phyloP scores from a whole-genome alignment of 2,329 filamentous ascomycete species.

The Colletotrichum sp. region DNA sequence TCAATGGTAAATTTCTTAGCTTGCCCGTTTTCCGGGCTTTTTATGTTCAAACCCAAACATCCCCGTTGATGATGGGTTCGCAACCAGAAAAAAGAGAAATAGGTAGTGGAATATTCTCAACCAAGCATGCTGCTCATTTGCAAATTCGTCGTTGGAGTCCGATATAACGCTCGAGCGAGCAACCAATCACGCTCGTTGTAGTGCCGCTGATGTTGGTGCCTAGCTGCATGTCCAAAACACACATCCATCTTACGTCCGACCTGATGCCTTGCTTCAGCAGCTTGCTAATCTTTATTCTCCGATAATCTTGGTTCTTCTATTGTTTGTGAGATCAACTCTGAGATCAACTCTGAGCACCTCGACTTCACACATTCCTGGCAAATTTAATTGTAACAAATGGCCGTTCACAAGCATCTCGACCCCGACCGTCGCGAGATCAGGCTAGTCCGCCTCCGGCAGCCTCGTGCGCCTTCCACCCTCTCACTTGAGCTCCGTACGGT shows the following conservation, averaged over 20 bases:
- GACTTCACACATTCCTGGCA: accelerated
- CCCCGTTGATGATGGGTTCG: accelerated
- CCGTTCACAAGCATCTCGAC: neutral
- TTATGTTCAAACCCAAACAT: accelerated
- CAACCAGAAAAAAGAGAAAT: neutral
- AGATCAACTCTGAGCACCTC: neutral
- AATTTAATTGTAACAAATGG: neutral
- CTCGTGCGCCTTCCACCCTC: neutral
- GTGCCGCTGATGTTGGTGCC: neutral
- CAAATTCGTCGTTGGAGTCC: neutral
- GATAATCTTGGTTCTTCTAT: too few species aligned
- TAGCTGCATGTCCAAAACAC: accelerated
- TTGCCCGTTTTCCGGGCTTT: accelerated
- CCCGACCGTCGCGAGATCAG: conserved; percentile 15
- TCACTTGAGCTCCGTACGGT: conserved; percentile 16
- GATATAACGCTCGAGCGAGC: neutral
- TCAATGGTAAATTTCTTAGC: neutral
- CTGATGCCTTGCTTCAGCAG: neutral
- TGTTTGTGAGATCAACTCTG: too few species aligned
- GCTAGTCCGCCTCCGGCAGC: conserved; percentile 12
- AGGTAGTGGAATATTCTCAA: accelerated
- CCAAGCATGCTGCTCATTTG: neutral
- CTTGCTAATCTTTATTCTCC: neutral
- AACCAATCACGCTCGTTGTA: neutral
- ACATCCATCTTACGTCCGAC: neutral